Evolutionary conservation across 768 basidiomycete species (phyloP).

Genomic region (Suillus hirtellus): DNA sequence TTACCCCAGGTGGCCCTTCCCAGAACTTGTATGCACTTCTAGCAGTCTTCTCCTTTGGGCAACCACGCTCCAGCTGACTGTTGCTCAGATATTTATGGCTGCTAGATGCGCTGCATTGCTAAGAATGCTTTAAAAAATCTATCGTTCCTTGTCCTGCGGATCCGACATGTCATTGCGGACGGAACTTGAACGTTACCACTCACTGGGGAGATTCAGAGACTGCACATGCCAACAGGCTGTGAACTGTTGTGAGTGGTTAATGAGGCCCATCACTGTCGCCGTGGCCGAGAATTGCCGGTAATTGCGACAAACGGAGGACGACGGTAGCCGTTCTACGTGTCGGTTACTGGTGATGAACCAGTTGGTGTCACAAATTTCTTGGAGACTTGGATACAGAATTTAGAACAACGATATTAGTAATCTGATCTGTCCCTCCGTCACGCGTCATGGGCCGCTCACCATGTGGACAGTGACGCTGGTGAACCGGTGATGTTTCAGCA

Average conservation of each 20-base stretch:
- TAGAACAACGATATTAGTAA: too few species aligned
- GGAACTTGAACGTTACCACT: conserved; percentile 16
- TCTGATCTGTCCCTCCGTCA: conserved; percentile 21
- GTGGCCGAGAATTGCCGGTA: conserved; percentile 24
- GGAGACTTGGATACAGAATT: not conserved
- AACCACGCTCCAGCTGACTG: conserved; percentile 19
- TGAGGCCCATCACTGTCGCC: conserved; percentile 20
- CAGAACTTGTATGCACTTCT: conserved; percentile 16
- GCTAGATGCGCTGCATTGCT: conserved; percentile 16
- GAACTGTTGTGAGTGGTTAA: conserved; percentile 18
- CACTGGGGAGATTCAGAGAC: conserved; percentile 20
- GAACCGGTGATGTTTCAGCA: not conserved
- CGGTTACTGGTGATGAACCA: not conserved
- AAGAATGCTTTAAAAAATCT: conserved; percentile 11
- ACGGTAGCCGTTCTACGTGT: not conserved
- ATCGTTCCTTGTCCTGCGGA: conserved; percentile 3
- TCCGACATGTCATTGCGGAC: not conserved
- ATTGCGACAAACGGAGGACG: conserved; percentile 12
- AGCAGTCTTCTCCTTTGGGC: conserved; percentile 20
- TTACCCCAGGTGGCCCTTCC: conserved; percentile 10
- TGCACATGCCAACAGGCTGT: conserved; percentile 23
- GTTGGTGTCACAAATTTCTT: not conserved
- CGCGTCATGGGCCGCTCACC: conserved; percentile 9
- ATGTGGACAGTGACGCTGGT: not conserved
- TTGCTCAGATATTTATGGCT: conserved; percentile 14